Conservation (phyloP, 2,329 filamentous ascomycete genomes). For the Calonectria naviculata region DNA sequence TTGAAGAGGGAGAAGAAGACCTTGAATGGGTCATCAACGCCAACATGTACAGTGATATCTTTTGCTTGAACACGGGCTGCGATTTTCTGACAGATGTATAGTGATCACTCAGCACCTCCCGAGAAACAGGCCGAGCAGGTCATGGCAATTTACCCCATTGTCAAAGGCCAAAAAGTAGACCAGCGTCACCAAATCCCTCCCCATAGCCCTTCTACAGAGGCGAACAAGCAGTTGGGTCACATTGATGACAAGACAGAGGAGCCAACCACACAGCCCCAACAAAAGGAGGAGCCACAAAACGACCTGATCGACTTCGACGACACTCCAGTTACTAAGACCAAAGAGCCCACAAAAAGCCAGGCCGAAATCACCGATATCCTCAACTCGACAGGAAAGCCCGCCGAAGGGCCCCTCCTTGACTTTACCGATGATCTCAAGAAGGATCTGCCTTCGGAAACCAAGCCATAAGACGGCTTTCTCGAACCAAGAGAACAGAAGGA, state of each 20-base stretch:
- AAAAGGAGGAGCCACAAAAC: conserved; percentile 34
- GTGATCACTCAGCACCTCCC: conserved; percentile 61
- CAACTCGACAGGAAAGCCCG: conserved; percentile 57
- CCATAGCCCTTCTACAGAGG: conserved; percentile 31
- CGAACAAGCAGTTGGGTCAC: conserved; percentile 15
- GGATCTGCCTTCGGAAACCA: conserved; percentile 51
- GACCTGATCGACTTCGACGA: conserved; percentile 70
- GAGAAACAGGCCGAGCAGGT: conserved; percentile 84
- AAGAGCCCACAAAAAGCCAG: conserved; percentile 21
- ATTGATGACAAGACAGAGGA: neutral
- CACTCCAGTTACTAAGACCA: conserved; percentile 9
- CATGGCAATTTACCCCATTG: conserved; percentile 84
- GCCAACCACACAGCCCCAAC: neutral
- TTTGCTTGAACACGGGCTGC: neutral
- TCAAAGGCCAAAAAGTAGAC: conserved; percentile 77
- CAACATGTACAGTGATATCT: conserved; percentile 62
- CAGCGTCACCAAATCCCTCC: conserved; percentile 68
- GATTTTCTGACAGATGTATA: conserved; percentile 33
- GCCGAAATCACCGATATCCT: conserved; percentile 58
- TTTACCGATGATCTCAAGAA: conserved; percentile 67
- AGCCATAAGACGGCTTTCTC: conserved; percentile 35
- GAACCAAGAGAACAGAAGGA: conserved; percentile 27
- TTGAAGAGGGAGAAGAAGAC: conserved; percentile 86
- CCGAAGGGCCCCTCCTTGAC: conserved; percentile 64
- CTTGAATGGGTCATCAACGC: conserved; percentile 96